phyloP scores from a whole-genome alignment of 352 stramenopile genomes.

The Blastocystis sp. region DNA sequence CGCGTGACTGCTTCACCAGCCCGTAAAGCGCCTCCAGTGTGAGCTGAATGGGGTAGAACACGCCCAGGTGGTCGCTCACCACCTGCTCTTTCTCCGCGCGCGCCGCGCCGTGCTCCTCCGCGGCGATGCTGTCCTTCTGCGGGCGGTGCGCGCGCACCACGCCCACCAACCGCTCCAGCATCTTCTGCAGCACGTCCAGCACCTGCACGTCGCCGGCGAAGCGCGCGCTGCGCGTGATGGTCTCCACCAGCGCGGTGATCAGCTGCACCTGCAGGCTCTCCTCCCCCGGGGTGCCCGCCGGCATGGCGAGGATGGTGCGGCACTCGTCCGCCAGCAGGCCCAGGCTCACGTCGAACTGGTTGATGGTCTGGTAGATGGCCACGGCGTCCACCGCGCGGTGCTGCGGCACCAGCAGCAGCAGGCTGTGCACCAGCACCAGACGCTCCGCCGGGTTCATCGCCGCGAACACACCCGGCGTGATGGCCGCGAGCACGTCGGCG shows the following conservation, averaged over 20 bases:
- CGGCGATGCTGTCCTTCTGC: neutral
- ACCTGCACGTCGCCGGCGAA: conserved; percentile 7
- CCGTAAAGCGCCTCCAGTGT: conserved; percentile 18
- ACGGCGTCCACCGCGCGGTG: conserved; percentile 23
- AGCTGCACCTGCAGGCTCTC: conserved; percentile 3
- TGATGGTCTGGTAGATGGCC: conserved; percentile 41
- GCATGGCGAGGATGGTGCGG: neutral
- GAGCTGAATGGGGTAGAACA: conserved; percentile 63
- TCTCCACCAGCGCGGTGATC: conserved; percentile 54
- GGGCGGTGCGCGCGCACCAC: conserved; percentile 17
- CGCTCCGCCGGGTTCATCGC: conserved; percentile 41
- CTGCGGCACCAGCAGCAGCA: conserved; percentile 11
- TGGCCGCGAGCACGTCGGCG: conserved; percentile 4
- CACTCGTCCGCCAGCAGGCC: conserved; percentile 35
- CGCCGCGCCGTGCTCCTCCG: neutral
- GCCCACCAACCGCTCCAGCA: conserved; percentile 21
- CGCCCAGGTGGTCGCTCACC: conserved; percentile 13
- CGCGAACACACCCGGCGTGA: conserved; percentile 21
- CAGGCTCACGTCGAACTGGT: conserved; percentile 19
- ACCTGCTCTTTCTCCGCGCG: neutral
- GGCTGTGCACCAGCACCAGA: neutral
- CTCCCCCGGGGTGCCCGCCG: neutral
- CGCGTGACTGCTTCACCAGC: neutral
- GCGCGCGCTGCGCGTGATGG: conserved; percentile 31
- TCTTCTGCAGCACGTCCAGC: conserved; percentile 10